Percentiles rank a stretch among this genome's conserved stretches.
These are phyloP conservation scores for Orbilia javanica DNA, from an alignment of 2,329 filamentous ascomycete species.

Conservation along the genomic window DNA sequence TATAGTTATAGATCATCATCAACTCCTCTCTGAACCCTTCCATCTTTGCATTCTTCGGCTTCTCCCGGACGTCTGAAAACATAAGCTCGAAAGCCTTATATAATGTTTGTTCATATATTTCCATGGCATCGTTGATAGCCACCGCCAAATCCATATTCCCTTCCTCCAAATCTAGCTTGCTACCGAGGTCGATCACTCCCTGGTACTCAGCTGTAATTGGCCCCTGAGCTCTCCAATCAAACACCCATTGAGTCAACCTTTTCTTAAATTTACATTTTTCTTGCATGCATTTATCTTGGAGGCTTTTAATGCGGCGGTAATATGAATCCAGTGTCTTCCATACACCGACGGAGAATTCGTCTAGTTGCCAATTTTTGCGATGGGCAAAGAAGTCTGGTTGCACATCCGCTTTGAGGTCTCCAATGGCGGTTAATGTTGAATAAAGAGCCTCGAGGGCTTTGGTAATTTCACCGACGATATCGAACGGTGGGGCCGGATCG, in stretches of 20 bases:
- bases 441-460: not conserved
- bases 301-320: not conserved
- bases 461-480: not conserved
- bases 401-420: not conserved
- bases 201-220: not conserved
- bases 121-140: not conserved
- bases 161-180: not conserved
- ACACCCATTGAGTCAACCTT: not conserved
- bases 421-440: not conserved
- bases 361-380: constrained; percentile 4
- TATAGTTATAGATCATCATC: not conserved
- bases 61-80: not conserved
- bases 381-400: constrained; percentile 13
- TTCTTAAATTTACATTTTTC: not conserved
- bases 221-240: not conserved
- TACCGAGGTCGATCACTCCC: not conserved
- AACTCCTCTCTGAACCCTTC: not conserved
- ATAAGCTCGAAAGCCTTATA: not conserved
- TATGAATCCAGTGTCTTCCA: not conserved
- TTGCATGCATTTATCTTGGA: not conserved
- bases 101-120: not conserved
- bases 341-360: not conserved
- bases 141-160: constrained; percentile 9
- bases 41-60: not conserved
- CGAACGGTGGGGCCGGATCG: not conserved